Evolutionary conservation across 2,329 filamentous ascomycete genomes (phyloP).

Genomic region (Cordyceps militaris): DNA sequence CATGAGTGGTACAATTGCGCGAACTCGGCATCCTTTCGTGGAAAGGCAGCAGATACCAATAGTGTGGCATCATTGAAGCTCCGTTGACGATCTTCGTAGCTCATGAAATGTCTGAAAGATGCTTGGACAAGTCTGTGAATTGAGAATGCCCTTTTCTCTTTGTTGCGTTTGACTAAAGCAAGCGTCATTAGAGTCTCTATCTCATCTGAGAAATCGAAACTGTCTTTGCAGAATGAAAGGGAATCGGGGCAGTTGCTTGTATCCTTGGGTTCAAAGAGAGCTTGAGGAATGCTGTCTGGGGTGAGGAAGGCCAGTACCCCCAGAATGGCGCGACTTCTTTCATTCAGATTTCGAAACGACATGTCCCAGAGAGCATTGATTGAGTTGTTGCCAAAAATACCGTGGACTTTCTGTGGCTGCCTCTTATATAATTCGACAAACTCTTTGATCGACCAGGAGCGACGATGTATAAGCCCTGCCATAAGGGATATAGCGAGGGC

Average conservation of each 20-base stretch:
- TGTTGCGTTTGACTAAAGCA: not conserved
- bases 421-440: not conserved
- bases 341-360: not conserved
- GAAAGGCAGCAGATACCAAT: not conserved
- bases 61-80: not conserved
- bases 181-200: not conserved
- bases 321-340: not conserved
- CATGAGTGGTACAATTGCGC: not conserved
- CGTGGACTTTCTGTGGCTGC: not conserved
- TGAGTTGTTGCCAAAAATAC: not conserved
- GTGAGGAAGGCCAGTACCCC: not conserved
- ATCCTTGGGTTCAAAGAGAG: not conserved
- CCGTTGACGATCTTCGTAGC: not conserved
- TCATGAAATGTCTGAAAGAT: not conserved
- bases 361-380: not conserved
- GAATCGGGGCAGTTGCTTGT: not conserved
- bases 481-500: conserved; percentile 11
- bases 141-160: not conserved
- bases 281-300: not conserved
- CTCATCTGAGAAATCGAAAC: not conserved
- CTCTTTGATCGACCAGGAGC: conserved; percentile 2
- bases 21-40: not conserved
- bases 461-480: conserved; percentile 13
- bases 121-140: not conserved
- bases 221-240: not conserved